Conservation (phyloP, 306 rosid genomes). For the Quercus parvula region DNA sequence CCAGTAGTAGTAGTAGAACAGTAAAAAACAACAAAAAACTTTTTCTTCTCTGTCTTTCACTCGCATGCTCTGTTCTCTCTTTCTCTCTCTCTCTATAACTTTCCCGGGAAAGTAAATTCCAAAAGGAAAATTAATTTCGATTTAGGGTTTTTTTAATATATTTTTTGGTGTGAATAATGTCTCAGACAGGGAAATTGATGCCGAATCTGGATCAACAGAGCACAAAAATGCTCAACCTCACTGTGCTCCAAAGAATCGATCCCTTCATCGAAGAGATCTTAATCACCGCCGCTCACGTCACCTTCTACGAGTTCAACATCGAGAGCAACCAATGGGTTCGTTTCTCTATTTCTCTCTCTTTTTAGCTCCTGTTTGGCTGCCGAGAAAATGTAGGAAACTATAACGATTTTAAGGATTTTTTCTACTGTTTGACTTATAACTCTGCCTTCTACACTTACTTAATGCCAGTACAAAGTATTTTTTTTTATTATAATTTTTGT, state of each 20-base stretch:
- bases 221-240: slow-evolving; percentile 86
- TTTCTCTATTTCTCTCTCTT: slow-evolving; percentile 19
- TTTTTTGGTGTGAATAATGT: slow-evolving; percentile 13
- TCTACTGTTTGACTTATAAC: too few species aligned
- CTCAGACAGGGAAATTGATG: slow-evolving; percentile 73
- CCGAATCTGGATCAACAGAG: slow-evolving; percentile 88
- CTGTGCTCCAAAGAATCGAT: slow-evolving; percentile 85
- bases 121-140: slow-evolving; percentile 20
- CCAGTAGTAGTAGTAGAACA: too few species aligned
- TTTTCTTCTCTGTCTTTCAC: too few species aligned
- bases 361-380: slow-evolving; percentile 1
- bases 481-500: neutral
- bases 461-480: neutral
- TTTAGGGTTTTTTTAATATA: neutral
- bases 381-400: neutral
- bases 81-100: neutral
- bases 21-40: too few species aligned
- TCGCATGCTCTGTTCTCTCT: neutral
- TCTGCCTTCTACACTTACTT: neutral
- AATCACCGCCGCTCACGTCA: slow-evolving; percentile 90
- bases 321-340: slow-evolving; percentile 84
- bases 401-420: neutral
- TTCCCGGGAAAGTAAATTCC: slow-evolving; percentile 20
- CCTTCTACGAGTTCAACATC: slow-evolving; percentile 83
- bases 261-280: slow-evolving; percentile 87